Conservation (phyloP, 1,284 basidiomycete genomes). For the Pyrrhoderma noxium region DNA sequence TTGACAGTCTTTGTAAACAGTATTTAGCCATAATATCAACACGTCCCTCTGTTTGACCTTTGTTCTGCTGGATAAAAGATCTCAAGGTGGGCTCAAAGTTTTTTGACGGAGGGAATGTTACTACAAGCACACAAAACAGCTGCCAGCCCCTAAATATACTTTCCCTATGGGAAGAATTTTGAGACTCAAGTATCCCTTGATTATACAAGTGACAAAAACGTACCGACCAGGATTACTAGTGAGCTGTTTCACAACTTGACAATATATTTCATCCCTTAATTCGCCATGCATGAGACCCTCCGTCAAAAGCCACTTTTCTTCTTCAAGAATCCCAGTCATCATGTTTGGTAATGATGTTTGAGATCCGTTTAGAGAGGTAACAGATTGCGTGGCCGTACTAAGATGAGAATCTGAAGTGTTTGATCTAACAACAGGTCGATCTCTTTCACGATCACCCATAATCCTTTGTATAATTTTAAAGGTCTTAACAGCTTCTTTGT, state of each 20-base stretch:
- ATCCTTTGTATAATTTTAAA: constrained; percentile 88
- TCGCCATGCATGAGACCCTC: constrained; percentile 74
- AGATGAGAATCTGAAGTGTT: constrained; percentile 31
- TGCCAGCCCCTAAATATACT: constrained; percentile 88
- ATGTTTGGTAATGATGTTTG: constrained; percentile 42
- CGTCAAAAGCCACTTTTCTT: constrained; percentile 79
- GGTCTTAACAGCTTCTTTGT: constrained; percentile 71
- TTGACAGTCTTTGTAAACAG: constrained; percentile 63
- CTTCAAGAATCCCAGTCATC: constrained; percentile 55
- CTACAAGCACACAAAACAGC: constrained; percentile 77
- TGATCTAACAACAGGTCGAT: constrained; percentile 42
- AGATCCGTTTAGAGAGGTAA: constrained; percentile 41
- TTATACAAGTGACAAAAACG: constrained; percentile 26
- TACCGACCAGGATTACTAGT: constrained; percentile 73
- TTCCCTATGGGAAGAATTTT: constrained; percentile 43
- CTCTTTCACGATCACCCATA: constrained; percentile 84
- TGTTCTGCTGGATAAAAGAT: constrained; percentile 68
- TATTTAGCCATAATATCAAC: constrained; percentile 87
- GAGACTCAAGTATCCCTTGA: not conserved
- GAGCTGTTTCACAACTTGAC: constrained; percentile 86
- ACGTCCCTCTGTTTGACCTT: constrained; percentile 58
- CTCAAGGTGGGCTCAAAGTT: constrained; percentile 80
- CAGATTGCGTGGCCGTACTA: constrained; percentile 28
- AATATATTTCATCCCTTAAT: constrained; percentile 87
- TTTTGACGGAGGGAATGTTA: constrained; percentile 86